phyloP scores from a whole-genome alignment of 1,139 yeast species.

The Arxiozyma heterogenica region DNA sequence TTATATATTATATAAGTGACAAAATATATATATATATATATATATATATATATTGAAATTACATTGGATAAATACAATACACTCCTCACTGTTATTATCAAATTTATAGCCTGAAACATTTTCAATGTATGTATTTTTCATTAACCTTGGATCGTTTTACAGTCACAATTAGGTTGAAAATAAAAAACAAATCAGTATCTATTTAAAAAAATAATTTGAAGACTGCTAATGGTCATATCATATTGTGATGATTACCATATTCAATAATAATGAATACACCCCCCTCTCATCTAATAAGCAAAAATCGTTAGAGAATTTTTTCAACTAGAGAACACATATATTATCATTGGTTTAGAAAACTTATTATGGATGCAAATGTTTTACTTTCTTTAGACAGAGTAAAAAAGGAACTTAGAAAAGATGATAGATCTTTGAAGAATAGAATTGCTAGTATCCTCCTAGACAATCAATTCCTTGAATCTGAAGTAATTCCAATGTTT shows the following conservation, averaged over 20 bases:
- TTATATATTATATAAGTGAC: too few relatives aligned
- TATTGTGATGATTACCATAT: not conserved
- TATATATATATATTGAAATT: too few relatives aligned
- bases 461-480: slow-evolving; percentile 43
- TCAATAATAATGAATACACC: too few relatives aligned
- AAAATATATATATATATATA: too few relatives aligned
- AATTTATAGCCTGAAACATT: too few relatives aligned
- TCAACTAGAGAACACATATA: too few relatives aligned
- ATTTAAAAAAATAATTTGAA: not conserved
- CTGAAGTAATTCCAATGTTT: slow-evolving; percentile 29
- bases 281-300: too few relatives aligned
- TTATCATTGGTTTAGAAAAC: not conserved
- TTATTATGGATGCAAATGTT: not conserved
- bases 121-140: not conserved
- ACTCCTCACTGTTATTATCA: not conserved
- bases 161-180: not conserved
- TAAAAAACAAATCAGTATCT: not conserved
- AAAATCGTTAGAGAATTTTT: too few relatives aligned
- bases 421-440: slow-evolving; percentile 49
- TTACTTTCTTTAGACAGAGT: slow-evolving; percentile 6
- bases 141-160: too few relatives aligned
- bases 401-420: slow-evolving; percentile 36
- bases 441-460: slow-evolving; percentile 60
- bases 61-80: not conserved
- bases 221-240: not conserved